Percentiles rank a stretch among this genome's conserved stretches.
These are phyloP conservation scores for Trifolium dubium DNA, from an alignment of 306 rosid species.

Conservation along the genomic window DNA sequence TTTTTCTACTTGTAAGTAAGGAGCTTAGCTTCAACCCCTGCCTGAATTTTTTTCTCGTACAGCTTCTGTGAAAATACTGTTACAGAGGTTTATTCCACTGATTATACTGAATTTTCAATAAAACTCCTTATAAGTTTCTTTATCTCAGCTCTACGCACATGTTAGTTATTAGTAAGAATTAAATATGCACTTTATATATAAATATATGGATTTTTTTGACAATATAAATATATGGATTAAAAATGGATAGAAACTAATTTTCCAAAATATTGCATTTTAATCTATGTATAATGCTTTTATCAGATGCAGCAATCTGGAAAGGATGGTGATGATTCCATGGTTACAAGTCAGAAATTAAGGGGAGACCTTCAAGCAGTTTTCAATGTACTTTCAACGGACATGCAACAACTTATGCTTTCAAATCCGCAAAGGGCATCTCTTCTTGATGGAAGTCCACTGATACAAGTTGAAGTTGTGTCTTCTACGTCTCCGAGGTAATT, in stretches of 20 bases:
- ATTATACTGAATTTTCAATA: neutral
- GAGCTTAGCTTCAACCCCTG: neutral
- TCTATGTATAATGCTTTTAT: conserved; percentile 6
- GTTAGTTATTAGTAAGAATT: neutral
- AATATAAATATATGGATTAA: neutral
- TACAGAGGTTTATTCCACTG: neutral
- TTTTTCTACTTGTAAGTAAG: neutral
- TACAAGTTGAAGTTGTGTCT: conserved; percentile 35
- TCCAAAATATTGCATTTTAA: neutral
- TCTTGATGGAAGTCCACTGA: conserved; percentile 36
- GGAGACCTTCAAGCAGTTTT: conserved; percentile 43
- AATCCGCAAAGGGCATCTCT: conserved; percentile 46
- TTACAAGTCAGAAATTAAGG: conserved; percentile 34
- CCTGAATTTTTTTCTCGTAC: neutral
- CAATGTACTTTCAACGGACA: conserved; percentile 41
- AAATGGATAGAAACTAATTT: neutral
- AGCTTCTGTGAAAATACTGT: neutral
- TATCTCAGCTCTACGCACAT: neutral
- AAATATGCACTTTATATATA: neutral
- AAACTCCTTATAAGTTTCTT: neutral
- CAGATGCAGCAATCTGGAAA: conserved; percentile 44
- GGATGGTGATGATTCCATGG: conserved; percentile 33
- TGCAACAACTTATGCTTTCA: conserved; percentile 43
- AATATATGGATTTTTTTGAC: too few relatives aligned
- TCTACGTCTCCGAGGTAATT: conserved; percentile 33